Base-by-base conservation (phyloP, 2,329 filamentous ascomycete genomes). In the Pestalotiopsis sp. region DNA sequence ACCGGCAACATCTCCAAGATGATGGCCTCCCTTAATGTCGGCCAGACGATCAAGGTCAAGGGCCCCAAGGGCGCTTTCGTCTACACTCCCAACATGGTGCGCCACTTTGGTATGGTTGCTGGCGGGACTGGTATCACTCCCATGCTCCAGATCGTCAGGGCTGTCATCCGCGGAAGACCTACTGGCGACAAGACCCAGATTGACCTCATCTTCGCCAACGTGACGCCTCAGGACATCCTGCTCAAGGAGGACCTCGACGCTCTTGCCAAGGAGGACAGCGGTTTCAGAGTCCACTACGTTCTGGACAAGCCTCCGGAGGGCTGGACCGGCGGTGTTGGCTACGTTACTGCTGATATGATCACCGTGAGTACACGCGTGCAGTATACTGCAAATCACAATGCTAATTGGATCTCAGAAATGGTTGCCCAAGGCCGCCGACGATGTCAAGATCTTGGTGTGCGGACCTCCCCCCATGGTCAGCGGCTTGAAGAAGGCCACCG, bases 21-120 rank as follows among this genome's bases (percentile, higher is more conserved):
- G 83, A 91, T 99, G 84, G 93, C 94, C 61, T 90, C 89, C 13
- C 89, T 99, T 71, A 89, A 88, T 72, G 87, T 98, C 70, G 95
- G 95, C 71, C 90, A 97, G 82, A 91, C 88, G 71, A 96, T 99
- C 87, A 94, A 94, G 80, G 92, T 98, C 76, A 91, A 90, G 76
- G 96, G 96, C 11, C 96, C 96, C 82, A 98, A 98, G 88, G 96
- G 96, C 75, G 95, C 95, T 76, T 98, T 99, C 87, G 93, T 97
- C 72, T 99, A 99, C 85, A 94, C 92, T 20, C 94, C 95, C 76
- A 98, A 98, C 87, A 95, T 99, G 93, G 94, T 95, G 76, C 91
- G 93, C 73, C 93, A 93, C 83, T 97, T 99, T 75, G 96, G 95
- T 79, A 99, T 99, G 96, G 94, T 99, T 79, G 94, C 96, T 72